These are phyloP conservation scores for Microsporum ferrugineum DNA, from an alignment of 2,329 filamentous ascomycete genomes.

Conservation along the genomic window DNA sequence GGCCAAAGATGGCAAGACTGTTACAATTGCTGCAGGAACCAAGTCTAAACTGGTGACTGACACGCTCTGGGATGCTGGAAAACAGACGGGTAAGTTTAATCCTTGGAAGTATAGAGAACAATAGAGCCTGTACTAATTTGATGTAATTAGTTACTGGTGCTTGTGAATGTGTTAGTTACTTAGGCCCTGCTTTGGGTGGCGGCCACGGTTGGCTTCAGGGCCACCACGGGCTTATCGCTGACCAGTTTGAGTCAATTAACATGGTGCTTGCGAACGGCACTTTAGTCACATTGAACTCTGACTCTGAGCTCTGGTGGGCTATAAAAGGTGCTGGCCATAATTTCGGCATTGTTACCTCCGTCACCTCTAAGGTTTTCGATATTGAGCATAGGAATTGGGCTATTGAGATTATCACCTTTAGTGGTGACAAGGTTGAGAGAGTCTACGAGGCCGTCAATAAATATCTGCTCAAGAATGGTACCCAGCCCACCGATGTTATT, in stretches of 20 bases:
- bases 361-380: constrained; percentile 38
- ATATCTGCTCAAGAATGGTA: constrained; percentile 26
- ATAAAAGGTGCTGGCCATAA: constrained; percentile 48
- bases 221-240: constrained; percentile 42
- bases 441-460: constrained; percentile 40
- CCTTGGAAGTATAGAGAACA: too few relatives aligned
- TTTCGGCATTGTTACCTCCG: constrained; percentile 45
- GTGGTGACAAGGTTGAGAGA: constrained; percentile 39
- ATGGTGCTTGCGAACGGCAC: constrained; percentile 43
- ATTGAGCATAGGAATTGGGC: constrained; percentile 30
- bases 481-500: constrained; percentile 35
- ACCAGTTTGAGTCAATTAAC: constrained; percentile 43
- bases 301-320: constrained; percentile 46
- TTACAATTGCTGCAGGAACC: constrained; percentile 39
- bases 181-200: constrained; percentile 45
- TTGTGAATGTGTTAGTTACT: constrained; percentile 41
- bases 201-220: constrained; percentile 47
- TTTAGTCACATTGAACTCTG: constrained; percentile 28
- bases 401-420: constrained; percentile 36
- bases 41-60: constrained; percentile 38
- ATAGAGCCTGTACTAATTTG: constrained; percentile 1
- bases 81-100: constrained; percentile 36
- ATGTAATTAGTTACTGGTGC: constrained; percentile 34
- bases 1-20: constrained; percentile 34
- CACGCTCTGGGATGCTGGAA: constrained; percentile 40